Evolutionary conservation across 352 stramenopile genomes (phyloP).

Genomic region (Phytophthora ramorum): DNA sequence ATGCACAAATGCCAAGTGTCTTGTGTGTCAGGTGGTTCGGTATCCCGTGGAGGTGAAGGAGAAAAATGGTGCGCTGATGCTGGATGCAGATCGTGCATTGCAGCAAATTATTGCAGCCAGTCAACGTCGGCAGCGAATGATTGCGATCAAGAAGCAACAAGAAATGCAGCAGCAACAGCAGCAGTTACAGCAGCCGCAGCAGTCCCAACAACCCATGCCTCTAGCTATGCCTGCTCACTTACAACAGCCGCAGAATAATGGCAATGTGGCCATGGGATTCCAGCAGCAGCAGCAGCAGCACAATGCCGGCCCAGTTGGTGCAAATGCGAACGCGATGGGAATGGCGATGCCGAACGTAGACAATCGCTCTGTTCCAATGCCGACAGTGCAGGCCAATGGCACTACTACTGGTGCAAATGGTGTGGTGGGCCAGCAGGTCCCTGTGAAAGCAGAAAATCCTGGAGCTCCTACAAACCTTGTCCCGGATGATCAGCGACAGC

Average conservation of each 20-base stretch:
- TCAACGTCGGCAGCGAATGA: slow-evolving; percentile 61
- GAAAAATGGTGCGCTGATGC: slow-evolving; percentile 86
- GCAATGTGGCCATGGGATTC: slow-evolving; percentile 21
- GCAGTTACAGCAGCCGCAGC: slow-evolving; percentile 23
- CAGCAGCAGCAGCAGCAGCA: slow-evolving; percentile 43
- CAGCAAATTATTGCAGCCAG: slow-evolving; percentile 83
- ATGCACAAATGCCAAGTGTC: slow-evolving; percentile 97
- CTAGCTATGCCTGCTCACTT: slow-evolving; percentile 41
- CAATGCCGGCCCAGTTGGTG: slow-evolving; percentile 12
- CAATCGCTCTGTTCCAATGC: slow-evolving; percentile 16
- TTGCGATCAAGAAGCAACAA: slow-evolving; percentile 52
- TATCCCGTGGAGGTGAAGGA: slow-evolving; percentile 97
- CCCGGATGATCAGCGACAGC: slow-evolving; percentile 73
- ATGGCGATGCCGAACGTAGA: slow-evolving; percentile 38
- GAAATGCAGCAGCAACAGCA: slow-evolving; percentile 42
- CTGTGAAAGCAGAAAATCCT: slow-evolving; percentile 28
- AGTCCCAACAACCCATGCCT: slow-evolving; percentile 22
- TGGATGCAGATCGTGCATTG: slow-evolving; percentile 77
- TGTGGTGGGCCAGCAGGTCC: slow-evolving; percentile 24
- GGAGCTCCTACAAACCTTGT: slow-evolving; percentile 53
- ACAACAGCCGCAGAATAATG: slow-evolving; percentile 34
- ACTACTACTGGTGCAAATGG: slow-evolving; percentile 13
- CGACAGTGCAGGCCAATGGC: slow-evolving; percentile 14
- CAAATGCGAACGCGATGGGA: slow-evolving; percentile 32
- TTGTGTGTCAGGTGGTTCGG: slow-evolving; percentile 97